phyloP scores from a whole-genome alignment of 129 eudicot genomes.

The Silybum marianum region DNA sequence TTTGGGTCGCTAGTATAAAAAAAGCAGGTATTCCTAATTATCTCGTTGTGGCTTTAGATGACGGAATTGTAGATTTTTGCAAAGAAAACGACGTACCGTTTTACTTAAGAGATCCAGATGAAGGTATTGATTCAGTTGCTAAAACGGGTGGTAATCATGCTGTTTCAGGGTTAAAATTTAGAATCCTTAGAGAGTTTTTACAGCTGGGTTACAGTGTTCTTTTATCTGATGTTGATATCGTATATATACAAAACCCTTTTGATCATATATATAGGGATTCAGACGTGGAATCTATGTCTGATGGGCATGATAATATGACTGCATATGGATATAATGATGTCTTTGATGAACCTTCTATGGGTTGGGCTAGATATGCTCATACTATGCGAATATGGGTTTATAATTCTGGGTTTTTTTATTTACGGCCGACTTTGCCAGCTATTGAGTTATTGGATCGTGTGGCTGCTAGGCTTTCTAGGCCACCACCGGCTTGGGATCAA shows the following conservation, averaged over 20 bases:
- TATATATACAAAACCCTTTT: constrained; percentile 76
- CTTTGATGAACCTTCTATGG: constrained; percentile 84
- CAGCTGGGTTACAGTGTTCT: constrained; percentile 78
- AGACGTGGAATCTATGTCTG: constrained; percentile 90
- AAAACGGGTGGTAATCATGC: constrained; percentile 71
- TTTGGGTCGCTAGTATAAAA: constrained; percentile 63
- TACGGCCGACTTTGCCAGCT: constrained; percentile 72
- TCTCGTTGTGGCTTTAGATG: constrained; percentile 81
- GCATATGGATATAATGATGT: constrained; percentile 88
- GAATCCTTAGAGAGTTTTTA: constrained; percentile 75
- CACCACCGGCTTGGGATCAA: constrained; percentile 70
- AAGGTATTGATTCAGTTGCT: constrained; percentile 55
- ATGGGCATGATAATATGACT: constrained; percentile 76
- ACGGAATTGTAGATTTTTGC: constrained; percentile 62
- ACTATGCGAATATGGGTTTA: constrained; percentile 91
- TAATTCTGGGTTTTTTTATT: constrained; percentile 79
- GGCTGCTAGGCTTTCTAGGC: constrained; percentile 57
- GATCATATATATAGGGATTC: constrained; percentile 66
- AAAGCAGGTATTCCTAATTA: constrained; percentile 66
- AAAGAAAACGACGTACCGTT: constrained; percentile 59
- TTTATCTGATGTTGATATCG: constrained; percentile 84
- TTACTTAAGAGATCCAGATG: constrained; percentile 75
- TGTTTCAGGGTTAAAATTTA: constrained; percentile 73
- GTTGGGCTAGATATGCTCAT: constrained; percentile 88
- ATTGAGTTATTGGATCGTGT: constrained; percentile 89